A percentile compares a stretch with the other conserved stretches of the same genome.
phyloP scores from a whole-genome alignment of 768 basidiomycete genomes.

The Mycena galopus region DNA sequence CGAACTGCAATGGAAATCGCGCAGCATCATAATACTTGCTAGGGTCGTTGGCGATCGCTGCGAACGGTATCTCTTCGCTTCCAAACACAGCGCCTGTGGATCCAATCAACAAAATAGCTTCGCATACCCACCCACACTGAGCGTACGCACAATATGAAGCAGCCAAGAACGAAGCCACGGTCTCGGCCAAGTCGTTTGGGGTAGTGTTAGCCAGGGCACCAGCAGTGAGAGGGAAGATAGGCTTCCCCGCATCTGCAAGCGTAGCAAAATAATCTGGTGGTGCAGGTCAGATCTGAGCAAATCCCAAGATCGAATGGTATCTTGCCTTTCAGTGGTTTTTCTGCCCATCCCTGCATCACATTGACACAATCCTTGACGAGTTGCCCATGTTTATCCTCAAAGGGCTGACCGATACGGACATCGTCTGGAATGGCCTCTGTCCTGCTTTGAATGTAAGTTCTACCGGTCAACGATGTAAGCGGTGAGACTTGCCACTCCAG shows the following conservation, averaged over 20 bases:
- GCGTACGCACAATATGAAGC: constrained; percentile 10
- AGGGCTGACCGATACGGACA: neutral
- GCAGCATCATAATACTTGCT: constrained; percentile 13
- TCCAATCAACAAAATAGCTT: neutral
- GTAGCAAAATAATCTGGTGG: neutral
- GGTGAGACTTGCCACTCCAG: constrained; percentile 8
- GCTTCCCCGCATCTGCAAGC: neutral
- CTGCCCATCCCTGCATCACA: constrained; percentile 10
- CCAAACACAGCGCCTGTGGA: constrained; percentile 9
- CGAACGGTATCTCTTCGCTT: constrained; percentile 9
- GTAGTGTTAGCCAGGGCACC: neutral
- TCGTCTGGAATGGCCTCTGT: constrained; percentile 9
- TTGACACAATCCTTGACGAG: neutral
- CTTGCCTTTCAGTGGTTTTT: constrained; percentile 16
- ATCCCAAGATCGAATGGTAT: neutral
- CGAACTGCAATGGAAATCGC: neutral
- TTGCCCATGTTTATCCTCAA: neutral
- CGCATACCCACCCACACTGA: neutral
- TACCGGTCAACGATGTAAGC: neutral
- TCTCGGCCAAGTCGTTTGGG: neutral
- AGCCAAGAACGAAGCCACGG: neutral
- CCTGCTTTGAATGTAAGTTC: neutral
- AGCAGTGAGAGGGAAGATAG: neutral
- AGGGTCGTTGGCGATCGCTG: constrained; percentile 4
- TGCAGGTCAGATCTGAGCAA: neutral